Conservation (phyloP, 2,329 filamentous ascomycete species). For the Gaeumannomyces sp. region DNA sequence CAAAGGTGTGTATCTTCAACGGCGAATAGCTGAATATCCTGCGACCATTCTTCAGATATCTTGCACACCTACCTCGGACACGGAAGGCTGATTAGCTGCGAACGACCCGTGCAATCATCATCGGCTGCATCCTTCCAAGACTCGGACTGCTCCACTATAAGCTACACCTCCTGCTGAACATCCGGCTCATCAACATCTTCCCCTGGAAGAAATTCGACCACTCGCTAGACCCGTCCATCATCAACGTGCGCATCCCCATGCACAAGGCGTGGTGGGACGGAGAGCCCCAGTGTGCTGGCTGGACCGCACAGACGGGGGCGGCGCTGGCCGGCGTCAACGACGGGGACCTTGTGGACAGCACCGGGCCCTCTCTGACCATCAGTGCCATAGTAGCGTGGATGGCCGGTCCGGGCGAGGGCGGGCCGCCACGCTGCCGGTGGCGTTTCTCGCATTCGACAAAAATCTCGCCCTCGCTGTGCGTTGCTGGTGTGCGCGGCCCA, state of each 20-base stretch:
- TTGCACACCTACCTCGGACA: too few species aligned
- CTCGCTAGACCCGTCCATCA: background rate
- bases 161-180: background rate
- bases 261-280: conserved; percentile 4
- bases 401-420: background rate
- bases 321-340: background rate
- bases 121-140: background rate
- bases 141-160: conserved; percentile 8
- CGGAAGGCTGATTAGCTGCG: too few species aligned
- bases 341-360: background rate
- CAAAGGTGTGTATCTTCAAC: background rate
- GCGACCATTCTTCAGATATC: background rate
- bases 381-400: background rate
- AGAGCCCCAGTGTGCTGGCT: background rate
- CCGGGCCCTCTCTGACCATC: background rate
- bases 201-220: conserved; percentile 2
- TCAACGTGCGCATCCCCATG: conserved; percentile 3
- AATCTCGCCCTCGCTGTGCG: conserved; percentile 1
- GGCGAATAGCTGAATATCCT: background rate
- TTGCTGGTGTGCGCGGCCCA: background rate
- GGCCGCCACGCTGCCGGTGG: background rate
- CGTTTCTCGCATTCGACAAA: conserved; percentile 3
- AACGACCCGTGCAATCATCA: background rate
- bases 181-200: background rate
- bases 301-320: background rate